Base-by-base conservation (phyloP, 2,329 filamentous ascomycete genomes). In the Tolypocladium paradoxum region DNA sequence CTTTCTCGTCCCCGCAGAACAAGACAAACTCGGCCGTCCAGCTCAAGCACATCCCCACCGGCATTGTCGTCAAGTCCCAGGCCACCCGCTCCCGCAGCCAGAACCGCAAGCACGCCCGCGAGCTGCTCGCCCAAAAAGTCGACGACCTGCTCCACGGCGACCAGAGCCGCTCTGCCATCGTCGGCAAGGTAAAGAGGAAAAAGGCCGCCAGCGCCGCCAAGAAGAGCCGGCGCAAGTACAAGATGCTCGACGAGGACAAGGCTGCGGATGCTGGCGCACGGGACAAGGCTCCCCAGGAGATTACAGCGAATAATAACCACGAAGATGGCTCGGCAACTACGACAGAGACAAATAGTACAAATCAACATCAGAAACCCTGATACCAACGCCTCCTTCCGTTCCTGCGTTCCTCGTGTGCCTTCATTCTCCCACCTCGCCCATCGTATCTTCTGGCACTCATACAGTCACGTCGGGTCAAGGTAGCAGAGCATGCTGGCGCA, bases 1-100 rank as follows among this genome's bases (percentile, higher is more conserved):
- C 29, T 20, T 11, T 22, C 37, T 27, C 31, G 12, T 16, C 37
- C 31, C 43, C 7, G 49, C 56, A 85, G 86, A 99, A 99, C 73
- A 99, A 99, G 82, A 99, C 93, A 29, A 90, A 85, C 59, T 96
- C 89, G 0, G 92, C 92, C 37, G 92, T 96, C 2, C 93, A 99
- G 68, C 77, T 99, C 36, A 93, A 86, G 60, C 93, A 99, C 69
- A 73, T 87, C 18, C 90, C 92, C 6, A 95, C 91, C 0, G 92
- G 92, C 56, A 83, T 96, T 51, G 91, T 97, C 16, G 82, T 99
- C 57, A 99, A 99, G 73, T 92, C 83, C 53, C 93, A 99, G 71
- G 90, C 86, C 22, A 97, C 93, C 9, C 84, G 93, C 48, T 95
- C 88, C 1, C 83, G 90, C 20, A 81, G 81, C 54, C 88, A 95